phyloP scores from a whole-genome alignment of 2,329 filamentous ascomycete genomes.

The Rutstroemia sp. region DNA sequence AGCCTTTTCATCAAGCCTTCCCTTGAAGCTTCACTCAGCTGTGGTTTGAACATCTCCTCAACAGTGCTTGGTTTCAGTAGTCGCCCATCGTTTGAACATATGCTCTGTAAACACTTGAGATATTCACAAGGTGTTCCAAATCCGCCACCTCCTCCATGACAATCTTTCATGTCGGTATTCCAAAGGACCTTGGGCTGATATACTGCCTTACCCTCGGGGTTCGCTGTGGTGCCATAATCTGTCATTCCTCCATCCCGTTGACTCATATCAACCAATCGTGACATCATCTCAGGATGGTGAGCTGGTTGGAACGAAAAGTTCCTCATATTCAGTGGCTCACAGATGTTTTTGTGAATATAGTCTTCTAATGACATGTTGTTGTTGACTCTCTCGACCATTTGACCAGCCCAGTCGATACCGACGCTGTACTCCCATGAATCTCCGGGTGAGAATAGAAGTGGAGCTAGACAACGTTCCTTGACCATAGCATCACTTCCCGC shows the following conservation, averaged over 20 bases:
- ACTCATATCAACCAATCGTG: constrained; percentile 18
- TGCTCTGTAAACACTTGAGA: constrained; percentile 36
- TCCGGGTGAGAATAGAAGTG: constrained; percentile 57
- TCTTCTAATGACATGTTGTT: constrained; percentile 14
- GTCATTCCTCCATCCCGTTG: constrained; percentile 14
- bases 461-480: constrained; percentile 23
- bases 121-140: constrained; percentile 35
- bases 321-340: constrained; percentile 19
- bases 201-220: constrained; percentile 12
- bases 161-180: constrained; percentile 5
- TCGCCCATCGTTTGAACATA: constrained; percentile 42
- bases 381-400: constrained; percentile 38
- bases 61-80: constrained; percentile 37
- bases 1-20: constrained; percentile 20
- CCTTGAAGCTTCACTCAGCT: constrained; percentile 30
- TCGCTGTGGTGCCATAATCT: constrained; percentile 10
- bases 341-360: constrained; percentile 42
- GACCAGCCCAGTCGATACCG: constrained; percentile 46
- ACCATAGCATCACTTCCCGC: neutral
- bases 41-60: constrained; percentile 40
- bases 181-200: constrained; percentile 7
- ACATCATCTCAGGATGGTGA: constrained; percentile 12
- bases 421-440: constrained; percentile 52
- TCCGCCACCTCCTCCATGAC: constrained; percentile 31
- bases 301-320: constrained; percentile 18